Conservation (phyloP, 1,284 basidiomycete genomes). For the Athelia sp. region DNA sequence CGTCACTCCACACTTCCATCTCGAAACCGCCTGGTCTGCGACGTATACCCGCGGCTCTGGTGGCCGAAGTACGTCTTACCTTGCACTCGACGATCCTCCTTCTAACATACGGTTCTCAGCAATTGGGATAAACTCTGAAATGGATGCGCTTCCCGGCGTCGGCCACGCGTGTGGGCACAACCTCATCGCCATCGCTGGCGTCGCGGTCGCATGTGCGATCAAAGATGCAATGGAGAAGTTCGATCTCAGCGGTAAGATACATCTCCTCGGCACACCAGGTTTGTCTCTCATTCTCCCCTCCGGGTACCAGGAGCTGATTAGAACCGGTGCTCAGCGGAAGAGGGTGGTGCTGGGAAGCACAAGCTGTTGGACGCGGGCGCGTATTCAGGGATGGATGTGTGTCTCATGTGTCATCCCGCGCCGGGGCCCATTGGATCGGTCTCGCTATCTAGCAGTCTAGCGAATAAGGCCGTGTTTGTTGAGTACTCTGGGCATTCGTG, state of each 20-base stretch:
- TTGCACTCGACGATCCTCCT: no score
- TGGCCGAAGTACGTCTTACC: conserved; percentile 28
- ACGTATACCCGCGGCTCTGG: conserved; percentile 51
- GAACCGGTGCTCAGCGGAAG: conserved; percentile 50
- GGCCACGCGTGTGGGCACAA: conserved; percentile 80
- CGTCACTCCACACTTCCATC: conserved; percentile 49
- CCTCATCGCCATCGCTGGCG: conserved; percentile 69
- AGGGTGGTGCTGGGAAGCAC: conserved; percentile 69
- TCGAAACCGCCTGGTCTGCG: conserved; percentile 71
- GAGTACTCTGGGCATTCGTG: conserved; percentile 60
- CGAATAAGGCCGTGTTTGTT: conserved; percentile 41
- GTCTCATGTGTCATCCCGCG: conserved; percentile 66
- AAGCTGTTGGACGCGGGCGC: conserved; percentile 56
- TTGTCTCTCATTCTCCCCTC: conserved; percentile 4
- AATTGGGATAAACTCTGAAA: conserved; percentile 74
- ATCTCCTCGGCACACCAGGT: conserved; percentile 75
- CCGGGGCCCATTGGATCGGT: conserved; percentile 53
- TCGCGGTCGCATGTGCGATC: conserved; percentile 62
- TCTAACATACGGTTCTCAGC: conserved; percentile 9
- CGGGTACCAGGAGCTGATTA: background rate
- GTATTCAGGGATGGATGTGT: conserved; percentile 63
- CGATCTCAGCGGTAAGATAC: conserved; percentile 58
- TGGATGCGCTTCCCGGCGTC: conserved; percentile 58
- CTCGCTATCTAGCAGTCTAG: conserved; percentile 47
- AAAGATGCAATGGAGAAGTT: conserved; percentile 55